Base-by-base conservation (phyloP, 192 early-diverging fungal species). In the Gaertneriomyces sp. region DNA sequence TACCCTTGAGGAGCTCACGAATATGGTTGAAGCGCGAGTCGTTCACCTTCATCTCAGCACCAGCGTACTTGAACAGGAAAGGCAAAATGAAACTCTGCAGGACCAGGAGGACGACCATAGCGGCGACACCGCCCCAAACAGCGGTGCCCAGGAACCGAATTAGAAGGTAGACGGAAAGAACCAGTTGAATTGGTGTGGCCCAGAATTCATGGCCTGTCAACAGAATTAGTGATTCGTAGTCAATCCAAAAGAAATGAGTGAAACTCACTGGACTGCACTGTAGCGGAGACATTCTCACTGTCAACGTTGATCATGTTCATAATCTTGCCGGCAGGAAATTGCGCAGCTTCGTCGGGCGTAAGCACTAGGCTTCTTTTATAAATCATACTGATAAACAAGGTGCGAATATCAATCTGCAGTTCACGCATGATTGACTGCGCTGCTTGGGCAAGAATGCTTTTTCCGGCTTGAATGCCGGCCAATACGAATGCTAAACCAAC, bases 1-100 rank as follows among this genome's bases (percentile, higher is more conserved):
- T 92, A 42, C 90, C 92, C 38, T 52, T 17, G 19, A 63, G 25
- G 7, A 5, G 4, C 33, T 63, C 62, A 46, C 62, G 16, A n/a
- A 63, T 40, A 17, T 17, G 25, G 19, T 42, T 19, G 4, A 63
- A 14, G 7, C 62, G 62, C 9, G 14, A 25, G 41, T 63, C 62
- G 25, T 51, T 51, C 5, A 16, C 49, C 17, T 14, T 40, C 49
- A 63, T n/a, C 6, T 12, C 40, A 9, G 6, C 58, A 0, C 49
- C 39, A 14, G 20, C 56, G 12, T n/a, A 20, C 45, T 67, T 43
- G 25, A 53, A 53, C 12, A 51, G 20, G 20, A 39, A 39, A 6
- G 11, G 12, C 62, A 63, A 53, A 10, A 40, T 38, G 12, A 51
- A 51, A 40, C 17, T 25, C 49, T 63, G 62, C 8, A 53, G n/a